These are phyloP conservation scores for Xylaria hypoxylon DNA, from an alignment of 2,329 filamentous ascomycete genomes.

Conservation along the genomic window DNA sequence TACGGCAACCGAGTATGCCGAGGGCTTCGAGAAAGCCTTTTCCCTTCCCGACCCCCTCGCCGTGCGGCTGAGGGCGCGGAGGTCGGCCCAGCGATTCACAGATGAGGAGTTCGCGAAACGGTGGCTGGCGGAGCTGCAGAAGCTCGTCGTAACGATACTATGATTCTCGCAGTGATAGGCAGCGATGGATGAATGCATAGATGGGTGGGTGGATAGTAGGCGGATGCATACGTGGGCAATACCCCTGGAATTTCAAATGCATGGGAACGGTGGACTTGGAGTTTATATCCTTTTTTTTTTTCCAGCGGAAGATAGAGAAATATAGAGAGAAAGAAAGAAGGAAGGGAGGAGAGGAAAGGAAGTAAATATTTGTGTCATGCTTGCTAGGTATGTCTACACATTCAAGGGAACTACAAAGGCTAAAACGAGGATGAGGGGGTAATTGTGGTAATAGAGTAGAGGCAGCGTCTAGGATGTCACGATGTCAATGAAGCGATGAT, in stretches of 20 bases:
- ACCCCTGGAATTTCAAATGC: constrained; percentile 32
- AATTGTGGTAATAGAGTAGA: neutral
- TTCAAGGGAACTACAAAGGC: too few relatives aligned
- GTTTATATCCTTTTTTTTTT: constrained; percentile 33
- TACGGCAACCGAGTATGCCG: constrained; percentile 81
- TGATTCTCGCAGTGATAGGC: neutral
- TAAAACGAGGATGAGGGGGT: neutral
- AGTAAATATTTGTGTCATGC: neutral
- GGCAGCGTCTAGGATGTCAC: neutral
- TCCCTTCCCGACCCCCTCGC: constrained; percentile 76
- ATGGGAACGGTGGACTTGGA: constrained; percentile 31
- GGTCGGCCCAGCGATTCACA: constrained; percentile 85
- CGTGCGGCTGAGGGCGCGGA: constrained; percentile 79
- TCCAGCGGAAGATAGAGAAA: too few relatives aligned
- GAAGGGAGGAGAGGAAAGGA: too few relatives aligned
- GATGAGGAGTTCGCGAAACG: constrained; percentile 84
- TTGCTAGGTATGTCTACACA: too few relatives aligned
- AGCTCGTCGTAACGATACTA: constrained; percentile 67
- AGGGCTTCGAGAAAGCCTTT: constrained; percentile 82
- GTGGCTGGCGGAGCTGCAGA: constrained; percentile 82
- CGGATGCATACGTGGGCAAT: constrained; percentile 20
- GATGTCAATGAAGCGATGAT: constrained; percentile 10
- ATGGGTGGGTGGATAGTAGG: constrained; percentile 4
- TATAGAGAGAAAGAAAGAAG: too few relatives aligned
- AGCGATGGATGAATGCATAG: constrained; percentile 11